Conservation (phyloP, 345 rosid genomes). For the Salix viminalis region DNA sequence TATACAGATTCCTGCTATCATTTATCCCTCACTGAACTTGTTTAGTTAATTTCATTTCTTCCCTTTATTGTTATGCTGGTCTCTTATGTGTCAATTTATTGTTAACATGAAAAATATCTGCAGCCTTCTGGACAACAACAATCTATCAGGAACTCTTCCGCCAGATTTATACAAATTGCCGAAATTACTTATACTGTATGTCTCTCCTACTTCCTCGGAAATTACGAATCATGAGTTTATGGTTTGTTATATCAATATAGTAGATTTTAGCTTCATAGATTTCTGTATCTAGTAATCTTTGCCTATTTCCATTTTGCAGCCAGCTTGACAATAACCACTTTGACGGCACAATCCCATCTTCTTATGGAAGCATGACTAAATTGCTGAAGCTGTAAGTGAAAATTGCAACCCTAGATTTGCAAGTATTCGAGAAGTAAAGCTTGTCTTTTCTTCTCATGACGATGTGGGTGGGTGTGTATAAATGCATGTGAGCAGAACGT, state of each 20-base stretch:
- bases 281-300: background rate
- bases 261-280: background rate
- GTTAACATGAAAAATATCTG: slow-evolving; percentile 17
- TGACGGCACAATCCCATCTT: slow-evolving; percentile 66
- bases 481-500: background rate
- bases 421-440: background rate
- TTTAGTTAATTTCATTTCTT: background rate
- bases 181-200: slow-evolving; percentile 72
- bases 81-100: background rate
- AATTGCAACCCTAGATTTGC: slow-evolving; percentile 7
- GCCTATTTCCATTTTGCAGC: slow-evolving; percentile 43
- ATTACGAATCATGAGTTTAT: background rate
- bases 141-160: slow-evolving; percentile 80
- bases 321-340: slow-evolving; percentile 92
- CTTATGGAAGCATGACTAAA: slow-evolving; percentile 68
- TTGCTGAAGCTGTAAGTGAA: slow-evolving; percentile 82
- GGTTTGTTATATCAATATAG: background rate
- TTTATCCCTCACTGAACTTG: slow-evolving; percentile 8
- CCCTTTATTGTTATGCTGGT: background rate
- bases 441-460: background rate
- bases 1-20: slow-evolving; percentile 11
- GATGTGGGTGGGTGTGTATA: background rate
- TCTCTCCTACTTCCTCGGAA: slow-evolving; percentile 18
- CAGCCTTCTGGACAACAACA: slow-evolving; percentile 93
- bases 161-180: slow-evolving; percentile 70